These are phyloP conservation scores for Cyclotella sp. DNA, from an alignment of 108 stramenopile genomes.

Conservation along the genomic window DNA sequence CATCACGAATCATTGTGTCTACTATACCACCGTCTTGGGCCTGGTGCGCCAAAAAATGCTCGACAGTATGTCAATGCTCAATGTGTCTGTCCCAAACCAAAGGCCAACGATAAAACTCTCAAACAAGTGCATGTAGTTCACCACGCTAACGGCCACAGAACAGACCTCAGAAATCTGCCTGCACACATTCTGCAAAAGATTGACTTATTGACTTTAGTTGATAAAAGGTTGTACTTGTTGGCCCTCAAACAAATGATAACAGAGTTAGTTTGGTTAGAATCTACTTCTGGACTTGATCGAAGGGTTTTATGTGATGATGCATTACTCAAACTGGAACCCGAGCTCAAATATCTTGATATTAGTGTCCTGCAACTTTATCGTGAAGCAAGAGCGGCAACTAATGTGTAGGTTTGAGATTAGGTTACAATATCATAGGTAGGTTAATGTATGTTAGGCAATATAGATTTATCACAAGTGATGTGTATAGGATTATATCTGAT, in stretches of 20 bases:
- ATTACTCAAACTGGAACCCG: constrained; percentile 15
- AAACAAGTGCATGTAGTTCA: constrained; percentile 11
- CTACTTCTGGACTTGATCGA: constrained; percentile 14
- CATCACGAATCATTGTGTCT: constrained; percentile 28
- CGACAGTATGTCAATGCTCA: constrained; percentile 14
- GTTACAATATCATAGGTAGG: too few species aligned
- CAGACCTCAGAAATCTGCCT: constrained; percentile 10
- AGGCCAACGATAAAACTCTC: not conserved
- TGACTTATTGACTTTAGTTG: constrained; percentile 6
- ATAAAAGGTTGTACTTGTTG: constrained; percentile 5
- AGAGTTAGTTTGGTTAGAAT: constrained; percentile 33
- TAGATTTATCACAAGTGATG: too few species aligned
- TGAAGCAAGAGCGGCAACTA: constrained; percentile 9
- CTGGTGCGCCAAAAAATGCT: constrained; percentile 2
- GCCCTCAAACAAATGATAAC: constrained; percentile 18
- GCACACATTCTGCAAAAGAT: constrained; percentile 5
- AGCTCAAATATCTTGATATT: constrained; percentile 24
- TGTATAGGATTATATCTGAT: too few species aligned
- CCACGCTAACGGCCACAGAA: constrained; percentile 3
- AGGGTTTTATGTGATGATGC: constrained; percentile 19
- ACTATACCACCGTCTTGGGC: constrained; percentile 6
- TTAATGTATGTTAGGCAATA: too few species aligned
- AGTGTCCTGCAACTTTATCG: constrained; percentile 22
- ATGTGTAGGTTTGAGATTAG: too few species aligned
- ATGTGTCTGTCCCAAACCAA: constrained; percentile 15